These are phyloP conservation scores for Mortierella sp. DNA, from an alignment of 371 early-diverging fungal genomes.

Conservation along the genomic window DNA sequence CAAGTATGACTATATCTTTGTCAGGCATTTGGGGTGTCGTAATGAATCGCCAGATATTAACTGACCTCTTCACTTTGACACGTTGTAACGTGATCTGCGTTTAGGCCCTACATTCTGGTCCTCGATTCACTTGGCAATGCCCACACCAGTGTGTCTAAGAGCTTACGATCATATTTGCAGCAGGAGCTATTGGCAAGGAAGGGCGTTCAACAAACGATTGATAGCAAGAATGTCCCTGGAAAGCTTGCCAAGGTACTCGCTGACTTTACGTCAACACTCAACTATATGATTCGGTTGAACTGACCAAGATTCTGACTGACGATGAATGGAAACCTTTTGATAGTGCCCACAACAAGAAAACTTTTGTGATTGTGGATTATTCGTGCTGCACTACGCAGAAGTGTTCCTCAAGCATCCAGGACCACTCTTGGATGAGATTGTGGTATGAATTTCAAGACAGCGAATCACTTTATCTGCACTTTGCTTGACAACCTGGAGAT, in stretches of 20 bases:
- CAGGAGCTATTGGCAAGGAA: slow-evolving; percentile 46
- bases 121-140: slow-evolving; percentile 66
- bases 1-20: slow-evolving; percentile 18
- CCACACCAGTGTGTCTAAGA: slow-evolving; percentile 53
- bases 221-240: slow-evolving; percentile 20
- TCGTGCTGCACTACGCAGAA: slow-evolving; percentile 66
- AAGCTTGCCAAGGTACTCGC: slow-evolving; percentile 48
- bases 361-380: slow-evolving; percentile 74
- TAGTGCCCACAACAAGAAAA: slow-evolving; percentile 65
- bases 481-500: no score
- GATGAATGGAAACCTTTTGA: neutral
- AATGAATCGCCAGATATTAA: neutral
- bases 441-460: no score
- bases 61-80: neutral
- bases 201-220: slow-evolving; percentile 19
- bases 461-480: no score
- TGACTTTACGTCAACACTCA: neutral
- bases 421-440: slow-evolving; percentile 34
- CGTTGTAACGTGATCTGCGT: neutral
- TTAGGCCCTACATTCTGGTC: slow-evolving; percentile 52
- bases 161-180: slow-evolving; percentile 56
- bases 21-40: neutral
- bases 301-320: slow-evolving; percentile 2
- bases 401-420: slow-evolving; percentile 56
- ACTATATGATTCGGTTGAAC: neutral